Base-by-base conservation (phyloP, 2,329 filamentous ascomycete genomes). In the Claviceps spartinae region DNA sequence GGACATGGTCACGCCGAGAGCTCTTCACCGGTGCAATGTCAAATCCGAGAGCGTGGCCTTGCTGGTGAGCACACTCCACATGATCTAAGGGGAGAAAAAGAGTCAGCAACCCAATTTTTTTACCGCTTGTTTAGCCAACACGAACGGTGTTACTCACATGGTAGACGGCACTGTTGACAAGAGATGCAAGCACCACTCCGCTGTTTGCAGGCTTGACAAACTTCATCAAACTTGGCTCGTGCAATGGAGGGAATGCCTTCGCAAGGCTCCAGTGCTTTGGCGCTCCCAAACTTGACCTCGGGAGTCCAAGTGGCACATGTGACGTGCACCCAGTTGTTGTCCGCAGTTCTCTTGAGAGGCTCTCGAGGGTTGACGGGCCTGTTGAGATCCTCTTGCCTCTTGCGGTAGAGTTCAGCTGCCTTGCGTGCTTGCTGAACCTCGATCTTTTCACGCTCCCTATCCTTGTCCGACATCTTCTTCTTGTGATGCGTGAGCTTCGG, bases 251-350 rank as follows among this genome's bases (percentile, higher is more conserved):
- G 85, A 57, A 98, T 88, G 20, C 91, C 91, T 69, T 98, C 93
- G 2, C 87, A 89, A 36, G 89, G 85, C 59, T 89, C 86, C 37
- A 98, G 72, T 18, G 85, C 81, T 61, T 83, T 82, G 18, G 89
- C 85, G 60, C 87, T 87, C 56, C 86, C 90, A 66, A 96, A 98
- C 62, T 90, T 93, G 61, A 95, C 84, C 67, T 98, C 93, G 0
- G 88, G 83, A 11, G 86, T 90, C 82, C 88, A 97, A 18, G 95
- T 75, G 1, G 93, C 90, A 63, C 93, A 98, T 40, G 85, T 84
- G 30, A 97, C 88, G 65, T 98, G 93, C 16, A 96, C 88, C 93
- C 93, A 98, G 63, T 97, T 97, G 69, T 97, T 97, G 64, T 94
- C 89, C 4, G 86, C 87, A 0, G 93, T 98, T 48, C 88, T 82